Base-by-base conservation (phyloP, 257 asterid species). In the Nicotiana paniculata region DNA sequence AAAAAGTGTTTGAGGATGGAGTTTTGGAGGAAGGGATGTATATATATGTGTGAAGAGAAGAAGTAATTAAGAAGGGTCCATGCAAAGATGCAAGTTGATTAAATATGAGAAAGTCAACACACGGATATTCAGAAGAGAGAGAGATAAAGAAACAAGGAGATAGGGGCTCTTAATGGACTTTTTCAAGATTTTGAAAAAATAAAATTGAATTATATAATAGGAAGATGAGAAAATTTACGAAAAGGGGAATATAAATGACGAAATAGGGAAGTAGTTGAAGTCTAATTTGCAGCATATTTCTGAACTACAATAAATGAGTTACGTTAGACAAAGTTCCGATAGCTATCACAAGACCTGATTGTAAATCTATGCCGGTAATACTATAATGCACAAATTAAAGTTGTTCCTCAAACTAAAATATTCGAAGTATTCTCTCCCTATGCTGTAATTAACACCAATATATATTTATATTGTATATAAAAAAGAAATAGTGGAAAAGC, bases 131-230 rank as follows among this genome's bases (percentile, higher is more conserved):
- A 81, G 70, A 48, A 77, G 82, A 80, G 82, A 68, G 63, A 53
- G 72, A 80, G 66, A 59, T 55, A 32, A 53, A 33, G 16, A 55
- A 43, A 72, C 53, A 74, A 82, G 63, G 62, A 77, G 77, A 70
- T 62, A 61, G 54, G 18, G 51, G 81, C 37, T 67, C 79, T 83
- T 10, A 13, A 66, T 86, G 79, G 95, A 91, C 93, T 81, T 86
- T 87, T 85, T 87, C 30, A 82, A 81, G 65, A 35, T 54, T 74
- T 53, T 74, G 17, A 81, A 54, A 10, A 32, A 11, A 21, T 11
- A 62, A 65, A 81, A 80, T 79, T 86, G 15, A 51, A 77, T 77
- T 43, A 83, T 54, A 77, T 37, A 28, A 85, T 32, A 81, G 57
- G 8, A 4, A 46, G 63, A 39, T 18, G 13, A 61, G 16, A 10